Evolutionary conservation across 331 rosid genomes (phyloP).

Genomic region (Prunus yedoensis): DNA sequence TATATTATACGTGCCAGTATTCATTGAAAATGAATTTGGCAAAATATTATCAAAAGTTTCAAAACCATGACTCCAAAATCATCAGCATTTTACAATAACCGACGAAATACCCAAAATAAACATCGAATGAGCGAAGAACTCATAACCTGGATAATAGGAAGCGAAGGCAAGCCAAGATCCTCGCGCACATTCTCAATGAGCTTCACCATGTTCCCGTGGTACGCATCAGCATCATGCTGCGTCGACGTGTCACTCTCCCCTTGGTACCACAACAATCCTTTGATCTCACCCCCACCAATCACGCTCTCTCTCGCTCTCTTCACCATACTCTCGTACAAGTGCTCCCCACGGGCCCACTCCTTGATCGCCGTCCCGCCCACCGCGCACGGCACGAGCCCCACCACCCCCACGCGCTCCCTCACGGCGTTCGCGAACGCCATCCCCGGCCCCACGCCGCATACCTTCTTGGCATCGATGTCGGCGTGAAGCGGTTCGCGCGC

Average conservation of each 20-base stretch:
- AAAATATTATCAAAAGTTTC: no score
- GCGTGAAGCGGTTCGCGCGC: slow-evolving; percentile 75
- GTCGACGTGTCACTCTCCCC: slow-evolving; percentile 76
- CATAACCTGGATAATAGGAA: slow-evolving; percentile 79
- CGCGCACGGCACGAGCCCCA: slow-evolving; percentile 80
- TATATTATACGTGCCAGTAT: no score
- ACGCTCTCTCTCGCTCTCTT: slow-evolving; percentile 55
- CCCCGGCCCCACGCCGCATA: slow-evolving; percentile 80
- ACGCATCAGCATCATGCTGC: slow-evolving; percentile 50
- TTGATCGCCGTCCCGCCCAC: slow-evolving; percentile 79
- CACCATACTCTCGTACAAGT: slow-evolving; percentile 70
- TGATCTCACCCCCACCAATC: slow-evolving; percentile 44
- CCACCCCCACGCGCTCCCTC: slow-evolving; percentile 27
- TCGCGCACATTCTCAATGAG: slow-evolving; percentile 56
- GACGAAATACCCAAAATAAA: not conserved
- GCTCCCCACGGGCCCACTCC: slow-evolving; percentile 92
- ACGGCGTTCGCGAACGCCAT: slow-evolving; percentile 66
- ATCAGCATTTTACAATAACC: no score
- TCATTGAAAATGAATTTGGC: no score
- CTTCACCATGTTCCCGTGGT: slow-evolving; percentile 59
- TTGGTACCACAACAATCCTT: slow-evolving; percentile 76
- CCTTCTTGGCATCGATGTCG: slow-evolving; percentile 65
- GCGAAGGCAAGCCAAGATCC: slow-evolving; percentile 62
- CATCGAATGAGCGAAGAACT: no score
- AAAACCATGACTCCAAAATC: no score